These are phyloP conservation scores for Phytophthora ohioensis DNA, from an alignment of 352 stramenopile species.

Conservation along the genomic window DNA sequence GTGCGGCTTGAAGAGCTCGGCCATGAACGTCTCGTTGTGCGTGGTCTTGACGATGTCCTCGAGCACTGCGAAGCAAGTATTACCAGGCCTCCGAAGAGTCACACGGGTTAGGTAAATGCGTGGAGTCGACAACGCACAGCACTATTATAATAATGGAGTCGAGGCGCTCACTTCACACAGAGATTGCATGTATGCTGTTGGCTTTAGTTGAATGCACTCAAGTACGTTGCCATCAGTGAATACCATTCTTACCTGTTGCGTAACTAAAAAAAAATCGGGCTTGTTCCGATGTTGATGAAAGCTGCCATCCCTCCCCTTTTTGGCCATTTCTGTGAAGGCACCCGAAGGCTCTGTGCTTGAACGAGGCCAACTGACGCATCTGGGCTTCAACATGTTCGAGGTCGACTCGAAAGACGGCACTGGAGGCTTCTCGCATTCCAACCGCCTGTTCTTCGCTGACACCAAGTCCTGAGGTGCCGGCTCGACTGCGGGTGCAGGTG, in stretches of 20 bases:
- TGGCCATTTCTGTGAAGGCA: conserved; percentile 4
- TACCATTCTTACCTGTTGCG: too few species aligned
- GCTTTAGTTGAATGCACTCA: too few species aligned
- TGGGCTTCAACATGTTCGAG: conserved; percentile 89
- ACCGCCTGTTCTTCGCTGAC: conserved; percentile 65
- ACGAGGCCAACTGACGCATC: conserved; percentile 62
- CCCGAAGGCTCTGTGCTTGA: conserved; percentile 66
- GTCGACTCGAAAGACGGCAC: conserved; percentile 65
- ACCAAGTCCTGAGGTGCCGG: conserved; percentile 53
- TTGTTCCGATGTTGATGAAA: too few species aligned
- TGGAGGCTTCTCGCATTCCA: conserved; percentile 45
- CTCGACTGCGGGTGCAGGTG: background rate
- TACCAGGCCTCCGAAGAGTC: too few species aligned
- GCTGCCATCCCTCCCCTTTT: too few species aligned
- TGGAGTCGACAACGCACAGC: too few species aligned
- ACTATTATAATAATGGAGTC: too few species aligned
- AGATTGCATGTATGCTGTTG: too few species aligned
- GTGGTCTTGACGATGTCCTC: conserved; percentile 94
- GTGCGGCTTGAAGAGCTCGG: conserved; percentile 93
- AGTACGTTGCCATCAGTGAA: too few species aligned
- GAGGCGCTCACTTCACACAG: too few species aligned
- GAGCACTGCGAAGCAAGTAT: conserved; percentile 58
- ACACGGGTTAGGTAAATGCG: too few species aligned
- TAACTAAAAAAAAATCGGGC: too few species aligned
- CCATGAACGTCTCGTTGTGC: conserved; percentile 93